phyloP scores from a whole-genome alignment of 495 filamentous ascomycete species.

The Hypoxylon trugodes region DNA sequence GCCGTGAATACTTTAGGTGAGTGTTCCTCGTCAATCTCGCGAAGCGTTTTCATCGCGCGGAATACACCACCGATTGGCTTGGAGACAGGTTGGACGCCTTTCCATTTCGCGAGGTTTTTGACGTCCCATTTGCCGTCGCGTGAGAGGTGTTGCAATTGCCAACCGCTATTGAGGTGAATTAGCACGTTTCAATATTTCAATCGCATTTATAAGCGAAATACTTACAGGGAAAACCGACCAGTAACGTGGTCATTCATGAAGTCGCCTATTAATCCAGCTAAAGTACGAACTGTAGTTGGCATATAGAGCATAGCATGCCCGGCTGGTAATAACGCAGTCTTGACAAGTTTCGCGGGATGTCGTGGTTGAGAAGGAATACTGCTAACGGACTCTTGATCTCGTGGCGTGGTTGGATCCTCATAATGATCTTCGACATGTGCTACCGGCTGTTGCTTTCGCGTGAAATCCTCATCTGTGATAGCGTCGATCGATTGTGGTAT shows the following conservation, averaged over 20 bases:
- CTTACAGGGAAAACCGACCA: conserved; percentile 71
- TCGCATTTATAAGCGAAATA: neutral
- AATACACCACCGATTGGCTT: conserved; percentile 78
- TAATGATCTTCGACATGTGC: conserved; percentile 46
- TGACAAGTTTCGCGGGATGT: conserved; percentile 63
- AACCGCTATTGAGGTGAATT: conserved; percentile 57
- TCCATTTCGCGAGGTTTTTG: conserved; percentile 95
- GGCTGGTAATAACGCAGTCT: conserved; percentile 78
- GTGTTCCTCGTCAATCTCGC: conserved; percentile 85
- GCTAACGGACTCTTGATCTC: conserved; percentile 42
- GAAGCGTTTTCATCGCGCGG: conserved; percentile 85
- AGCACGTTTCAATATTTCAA: neutral
- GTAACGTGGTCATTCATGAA: conserved; percentile 81
- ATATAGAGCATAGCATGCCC: conserved; percentile 87
- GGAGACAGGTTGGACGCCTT: conserved; percentile 78
- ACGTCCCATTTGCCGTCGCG: conserved; percentile 97
- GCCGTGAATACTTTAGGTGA: conserved; percentile 76
- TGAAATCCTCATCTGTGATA: conserved; percentile 48
- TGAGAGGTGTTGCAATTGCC: conserved; percentile 88
- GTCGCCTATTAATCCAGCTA: conserved; percentile 82
- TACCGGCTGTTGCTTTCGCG: conserved; percentile 27
- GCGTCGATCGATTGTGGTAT: conserved; percentile 45
- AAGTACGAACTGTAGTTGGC: conserved; percentile 74
- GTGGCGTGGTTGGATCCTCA: conserved; percentile 57
- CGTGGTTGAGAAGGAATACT: conserved; percentile 52